Evolutionary conservation across 2,329 filamentous ascomycete species (phyloP).

Genomic region (Aspergillus felis): DNA sequence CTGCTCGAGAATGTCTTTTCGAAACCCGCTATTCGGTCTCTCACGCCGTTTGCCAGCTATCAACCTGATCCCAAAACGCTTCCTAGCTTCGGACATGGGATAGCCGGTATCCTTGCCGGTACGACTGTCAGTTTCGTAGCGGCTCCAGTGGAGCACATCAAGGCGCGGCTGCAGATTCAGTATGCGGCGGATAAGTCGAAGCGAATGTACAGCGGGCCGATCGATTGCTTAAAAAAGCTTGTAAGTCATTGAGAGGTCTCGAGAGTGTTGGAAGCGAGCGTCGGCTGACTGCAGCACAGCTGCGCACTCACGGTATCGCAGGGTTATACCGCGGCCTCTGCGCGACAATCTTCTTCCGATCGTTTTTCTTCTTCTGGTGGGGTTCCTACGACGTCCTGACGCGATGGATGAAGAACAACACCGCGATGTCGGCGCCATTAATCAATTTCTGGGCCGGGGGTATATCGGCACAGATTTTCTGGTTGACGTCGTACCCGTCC

Average conservation of each 20-base stretch:
- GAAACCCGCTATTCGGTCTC: constrained; percentile 44
- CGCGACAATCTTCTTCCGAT: constrained; percentile 82
- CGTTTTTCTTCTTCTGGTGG: constrained; percentile 99
- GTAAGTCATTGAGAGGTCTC: constrained; percentile 28
- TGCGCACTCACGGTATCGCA: constrained; percentile 62
- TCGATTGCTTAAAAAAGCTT: constrained; percentile 72
- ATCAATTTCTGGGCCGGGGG: constrained; percentile 98
- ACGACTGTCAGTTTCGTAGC: constrained; percentile 89
- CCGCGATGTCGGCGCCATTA: constrained; percentile 67
- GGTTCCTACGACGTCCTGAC: constrained; percentile 86
- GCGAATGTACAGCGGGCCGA: constrained; percentile 76
- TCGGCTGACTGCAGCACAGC: constrained; percentile 22
- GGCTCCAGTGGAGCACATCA: constrained; percentile 91
- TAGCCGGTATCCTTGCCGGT: constrained; percentile 84
- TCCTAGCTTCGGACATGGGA: constrained; percentile 74
- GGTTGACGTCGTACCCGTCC: constrained; percentile 85
- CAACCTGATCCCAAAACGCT: constrained; percentile 49
- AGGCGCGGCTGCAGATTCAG: constrained; percentile 89
- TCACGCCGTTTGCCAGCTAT: constrained; percentile 34
- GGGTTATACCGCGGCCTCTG: constrained; percentile 83
- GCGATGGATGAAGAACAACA: constrained; percentile 61
- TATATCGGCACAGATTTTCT: constrained; percentile 88
- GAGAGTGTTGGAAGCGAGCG: background rate
- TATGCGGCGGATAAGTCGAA: constrained; percentile 76
- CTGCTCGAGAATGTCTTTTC: constrained; percentile 75